Conservation (phyloP, 495 filamentous ascomycete genomes). For the Penicillium odoratum region DNA sequence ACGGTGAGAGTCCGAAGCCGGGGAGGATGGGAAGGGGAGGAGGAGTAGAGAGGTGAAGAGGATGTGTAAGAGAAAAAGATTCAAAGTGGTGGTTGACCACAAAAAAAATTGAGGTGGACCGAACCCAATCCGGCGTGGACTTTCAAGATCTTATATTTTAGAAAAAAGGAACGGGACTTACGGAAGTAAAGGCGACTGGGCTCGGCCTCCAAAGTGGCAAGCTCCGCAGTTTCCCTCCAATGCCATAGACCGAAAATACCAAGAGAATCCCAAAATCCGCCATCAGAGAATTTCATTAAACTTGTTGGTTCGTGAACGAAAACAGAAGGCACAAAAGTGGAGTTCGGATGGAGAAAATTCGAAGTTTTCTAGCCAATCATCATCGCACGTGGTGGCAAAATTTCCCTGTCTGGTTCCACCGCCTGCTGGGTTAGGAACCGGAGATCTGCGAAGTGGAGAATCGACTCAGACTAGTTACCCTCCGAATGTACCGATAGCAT, state of each 20-base stretch:
- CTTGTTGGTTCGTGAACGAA: constrained; percentile 5
- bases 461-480: neutral
- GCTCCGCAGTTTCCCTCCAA: constrained; percentile 11
- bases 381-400: constrained; percentile 30
- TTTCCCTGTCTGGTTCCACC: neutral
- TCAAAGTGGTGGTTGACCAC: constrained; percentile 3
- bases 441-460: constrained; percentile 8
- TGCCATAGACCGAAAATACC: constrained; percentile 12
- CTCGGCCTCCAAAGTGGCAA: constrained; percentile 23
- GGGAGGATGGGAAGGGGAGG: constrained; percentile 1
- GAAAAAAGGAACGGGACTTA: constrained; percentile 12
- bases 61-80: neutral
- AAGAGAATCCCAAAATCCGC: neutral
- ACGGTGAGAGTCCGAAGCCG: neutral
- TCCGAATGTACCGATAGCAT: neutral
- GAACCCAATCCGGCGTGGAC: constrained; percentile 1
- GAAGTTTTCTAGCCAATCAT: constrained; percentile 18
- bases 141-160: constrained; percentile 16
- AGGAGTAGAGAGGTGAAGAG: constrained; percentile 1
- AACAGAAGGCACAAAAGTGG: constrained; percentile 9
- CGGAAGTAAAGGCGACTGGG: constrained; percentile 17
- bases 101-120: neutral
- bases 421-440: constrained; percentile 3
- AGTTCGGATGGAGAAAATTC: neutral
- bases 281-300: neutral